phyloP scores from a whole-genome alignment of 139 green algal species.

The Ostreobium quekettii region DNA sequence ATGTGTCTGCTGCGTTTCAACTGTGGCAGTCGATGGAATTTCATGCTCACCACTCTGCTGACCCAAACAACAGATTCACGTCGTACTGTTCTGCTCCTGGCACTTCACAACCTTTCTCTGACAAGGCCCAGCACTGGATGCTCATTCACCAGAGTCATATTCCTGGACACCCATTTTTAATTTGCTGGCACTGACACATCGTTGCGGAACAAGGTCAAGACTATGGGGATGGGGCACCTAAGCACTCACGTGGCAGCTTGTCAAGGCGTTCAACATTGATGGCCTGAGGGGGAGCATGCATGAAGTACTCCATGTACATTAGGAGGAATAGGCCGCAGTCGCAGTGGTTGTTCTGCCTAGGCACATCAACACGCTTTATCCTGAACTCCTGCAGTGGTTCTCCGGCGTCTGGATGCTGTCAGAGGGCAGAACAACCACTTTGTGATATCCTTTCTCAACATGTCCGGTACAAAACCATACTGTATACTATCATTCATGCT shows the following conservation, averaged over 20 bases:
- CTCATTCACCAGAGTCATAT: neutral
- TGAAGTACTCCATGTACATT: conserved; percentile 75
- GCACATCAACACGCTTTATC: conserved; percentile 26
- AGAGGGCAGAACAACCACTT: neutral
- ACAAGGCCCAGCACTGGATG: neutral
- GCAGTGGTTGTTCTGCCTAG: conserved; percentile 76
- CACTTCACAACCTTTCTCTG: too few relatives aligned
- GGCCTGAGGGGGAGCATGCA: conserved; percentile 19
- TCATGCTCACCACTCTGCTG: too few relatives aligned
- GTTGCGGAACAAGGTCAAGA: too few relatives aligned
- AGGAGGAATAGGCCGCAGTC: conserved; percentile 91
- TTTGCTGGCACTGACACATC: too few relatives aligned
- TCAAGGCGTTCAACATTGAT: neutral
- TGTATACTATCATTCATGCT: too few relatives aligned
- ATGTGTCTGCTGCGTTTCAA: too few relatives aligned
- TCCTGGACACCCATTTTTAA: neutral
- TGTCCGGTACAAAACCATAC: too few relatives aligned
- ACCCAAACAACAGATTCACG: neutral
- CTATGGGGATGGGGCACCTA: too few relatives aligned
- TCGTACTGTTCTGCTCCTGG: neutral
- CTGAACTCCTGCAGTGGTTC: too few relatives aligned
- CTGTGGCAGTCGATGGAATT: too few relatives aligned
- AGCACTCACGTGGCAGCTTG: neutral
- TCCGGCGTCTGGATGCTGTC: too few relatives aligned
- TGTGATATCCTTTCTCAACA: too few relatives aligned